phyloP scores from a whole-genome alignment of 108 stramenopile species.

The Ochromonas danica region DNA sequence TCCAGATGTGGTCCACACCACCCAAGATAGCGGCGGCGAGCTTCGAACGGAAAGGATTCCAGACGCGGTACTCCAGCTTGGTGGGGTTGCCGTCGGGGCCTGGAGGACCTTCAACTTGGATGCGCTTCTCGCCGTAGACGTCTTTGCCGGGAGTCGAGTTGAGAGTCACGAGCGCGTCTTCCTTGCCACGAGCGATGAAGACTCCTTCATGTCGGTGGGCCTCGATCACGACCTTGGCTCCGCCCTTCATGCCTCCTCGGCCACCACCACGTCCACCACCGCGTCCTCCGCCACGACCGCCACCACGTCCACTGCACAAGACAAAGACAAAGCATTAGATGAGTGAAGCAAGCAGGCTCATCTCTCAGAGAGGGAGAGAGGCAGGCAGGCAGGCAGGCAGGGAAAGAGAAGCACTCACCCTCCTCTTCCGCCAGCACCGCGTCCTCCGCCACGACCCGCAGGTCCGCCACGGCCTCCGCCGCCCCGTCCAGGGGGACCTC shows the following conservation, averaged over 20 bases:
- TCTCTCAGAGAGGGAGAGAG: neutral
- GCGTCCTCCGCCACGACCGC: constrained; percentile 48
- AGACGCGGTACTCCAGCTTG: constrained; percentile 98
- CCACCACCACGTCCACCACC: constrained; percentile 54
- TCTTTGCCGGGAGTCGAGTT: constrained; percentile 95
- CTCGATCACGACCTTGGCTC: constrained; percentile 86
- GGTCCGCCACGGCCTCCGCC: constrained; percentile 53
- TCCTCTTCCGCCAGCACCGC: too few species aligned
- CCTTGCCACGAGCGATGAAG: constrained; percentile 96
- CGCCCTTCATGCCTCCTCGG: constrained; percentile 65
- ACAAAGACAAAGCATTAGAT: neutral
- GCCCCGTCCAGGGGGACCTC: constrained; percentile 55
- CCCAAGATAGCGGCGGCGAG: constrained; percentile 97
- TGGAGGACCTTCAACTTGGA: constrained; percentile 67
- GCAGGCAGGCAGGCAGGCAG: too few species aligned
- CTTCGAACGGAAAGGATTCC: constrained; percentile 99
- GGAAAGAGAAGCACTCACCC: too few species aligned
- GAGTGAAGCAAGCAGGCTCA: neutral
- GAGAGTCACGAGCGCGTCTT: constrained; percentile 96
- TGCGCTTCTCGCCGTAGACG: constrained; percentile 98
- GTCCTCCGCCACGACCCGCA: constrained; percentile 58
- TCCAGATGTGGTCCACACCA: constrained; percentile 95
- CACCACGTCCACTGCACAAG: neutral
- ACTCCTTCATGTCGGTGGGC: constrained; percentile 96
- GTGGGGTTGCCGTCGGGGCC: constrained; percentile 76